Base-by-base conservation (phyloP, 768 basidiomycete genomes). In the Hypholoma fasciculare region DNA sequence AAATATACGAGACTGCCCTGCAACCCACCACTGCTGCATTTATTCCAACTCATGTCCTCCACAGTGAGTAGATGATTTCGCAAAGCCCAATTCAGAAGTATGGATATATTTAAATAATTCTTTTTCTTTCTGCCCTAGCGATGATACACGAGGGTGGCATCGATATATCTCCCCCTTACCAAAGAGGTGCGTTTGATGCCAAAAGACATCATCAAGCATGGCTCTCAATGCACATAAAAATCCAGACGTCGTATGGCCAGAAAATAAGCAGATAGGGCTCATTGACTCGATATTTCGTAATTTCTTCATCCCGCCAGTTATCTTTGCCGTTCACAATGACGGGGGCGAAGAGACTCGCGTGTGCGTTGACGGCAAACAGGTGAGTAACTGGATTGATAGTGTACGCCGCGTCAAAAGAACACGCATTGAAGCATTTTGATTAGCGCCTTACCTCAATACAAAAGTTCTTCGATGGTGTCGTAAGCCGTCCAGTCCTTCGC, bases 281-380 rank as follows among this genome's bases (percentile, higher is more conserved):
- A 85, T 94, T 27, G 90, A 93, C 62, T 92, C 89, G 0, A 76
- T 93, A 5, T 86, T 89, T 63, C 85, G 84, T 37, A 90, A 92
- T 66, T 90, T 83, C 62, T 92, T 87, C 55, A 81, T 94, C 8
- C 92, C 92, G 0, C 88, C 91, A 0, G 78, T 94, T 20, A 87
- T 94, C 9, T 92, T 94, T 60, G 88, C 88, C 48, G 76, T 85
- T 16, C 67, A 74, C 42, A 74, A 72, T 49, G 79, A 82, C 1
- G 85, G 89, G 26, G 86, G 82, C 2, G 74, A 78, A 3, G 82
- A 84, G 62, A 71, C 75, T 4, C 77, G 86, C 56, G 75, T 85
- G 5, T 92, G 90, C 56, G 89, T 92, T 2, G 92, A 94, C 63
- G 92, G 92, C 5, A 94, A 94, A 65, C 92, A 94, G 82, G 90